Evolutionary conservation across 306 rosid genomes (phyloP), one percentile per base, ranked within the genome.

Genomic region (Echinosophora koreensis): DNA sequence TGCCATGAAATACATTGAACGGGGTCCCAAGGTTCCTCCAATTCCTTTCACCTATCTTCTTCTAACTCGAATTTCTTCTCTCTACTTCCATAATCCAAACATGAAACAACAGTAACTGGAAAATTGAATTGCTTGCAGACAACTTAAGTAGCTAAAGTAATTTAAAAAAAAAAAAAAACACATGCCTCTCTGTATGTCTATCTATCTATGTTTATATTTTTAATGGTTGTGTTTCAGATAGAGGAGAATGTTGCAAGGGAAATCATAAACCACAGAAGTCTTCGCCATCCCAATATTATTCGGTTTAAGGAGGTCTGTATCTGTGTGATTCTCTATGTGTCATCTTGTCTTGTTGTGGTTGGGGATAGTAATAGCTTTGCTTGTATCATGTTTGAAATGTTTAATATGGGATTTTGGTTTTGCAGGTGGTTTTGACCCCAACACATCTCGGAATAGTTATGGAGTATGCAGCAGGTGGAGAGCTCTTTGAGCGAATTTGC

Each of bases 381-480:
- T 30, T 74, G 14, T 50, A 46, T 34, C 9, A 42, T 57, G 60
- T 68, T 44, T 37, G 6, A 77, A 58, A 50, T 54, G 65, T 85
- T 69, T 82, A 32, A 78, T 65, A 22, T 32, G 73, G 18, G 7
- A n/a, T 75, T 84, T 73, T 74, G 80, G 69, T 71, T 65, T 80
- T 79, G 82, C 86, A 92, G 97, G 86, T 90, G 77, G 93, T 92
- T 50, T 83, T 92, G 89, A 92, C 97, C 68, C 93, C 96, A 2
- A 90, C 97, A 1, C 97, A 92, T 88, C 86, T 92, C 39, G 95
- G 90, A 61, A 92, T 92, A 44, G 97, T 90, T 37, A 90, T 92
- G 97, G 97, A 92, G 87, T 90, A 92, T 77, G 97, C 97, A 5
- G 96, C 97, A 5, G 95, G 97, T 66, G 97, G 97, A 71, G 95